phyloP scores from a whole-genome alignment of 2,329 filamentous ascomycete species.

The Fusarium udum region DNA sequence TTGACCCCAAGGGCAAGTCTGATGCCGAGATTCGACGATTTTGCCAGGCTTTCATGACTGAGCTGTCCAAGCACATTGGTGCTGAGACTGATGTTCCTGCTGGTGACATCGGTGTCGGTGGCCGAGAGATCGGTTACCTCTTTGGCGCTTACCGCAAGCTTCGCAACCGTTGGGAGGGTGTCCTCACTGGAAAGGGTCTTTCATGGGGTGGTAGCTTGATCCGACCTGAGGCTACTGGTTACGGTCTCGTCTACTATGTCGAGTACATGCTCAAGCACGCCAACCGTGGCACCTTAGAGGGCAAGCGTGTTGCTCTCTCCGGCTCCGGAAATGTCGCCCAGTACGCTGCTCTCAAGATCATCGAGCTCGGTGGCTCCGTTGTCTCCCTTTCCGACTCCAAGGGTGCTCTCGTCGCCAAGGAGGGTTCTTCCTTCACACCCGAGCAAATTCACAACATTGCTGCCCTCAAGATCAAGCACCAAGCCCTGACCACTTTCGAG shows the following conservation, averaged over 20 bases:
- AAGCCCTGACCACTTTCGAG: slow-evolving; percentile 79
- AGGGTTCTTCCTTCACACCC: slow-evolving; percentile 76
- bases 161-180: slow-evolving; percentile 92
- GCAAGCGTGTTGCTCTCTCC: slow-evolving; percentile 95
- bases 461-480: slow-evolving; percentile 84
- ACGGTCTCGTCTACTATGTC: slow-evolving; percentile 96
- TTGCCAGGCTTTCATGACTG: slow-evolving; percentile 95
- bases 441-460: slow-evolving; percentile 84
- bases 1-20: slow-evolving; percentile 98
- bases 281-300: slow-evolving; percentile 83
- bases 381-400: slow-evolving; percentile 94
- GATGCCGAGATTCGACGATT: slow-evolving; percentile 98
- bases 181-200: slow-evolving; percentile 94
- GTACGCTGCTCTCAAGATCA: slow-evolving; percentile 94
- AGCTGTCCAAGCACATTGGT: slow-evolving; percentile 95
- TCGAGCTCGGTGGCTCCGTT: slow-evolving; percentile 93
- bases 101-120: slow-evolving; percentile 93
- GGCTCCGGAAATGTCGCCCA: slow-evolving; percentile 98
- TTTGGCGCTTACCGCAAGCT: slow-evolving; percentile 93
- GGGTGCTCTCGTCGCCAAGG: slow-evolving; percentile 80
- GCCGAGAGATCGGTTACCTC: slow-evolving; percentile 92
- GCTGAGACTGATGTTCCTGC: slow-evolving; percentile 96
- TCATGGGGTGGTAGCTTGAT: slow-evolving; percentile 94
- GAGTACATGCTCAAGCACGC: slow-evolving; percentile 94
- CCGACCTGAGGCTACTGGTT: slow-evolving; percentile 95